A percentile compares a stretch with the other conserved stretches of the same genome.
Conservation (phyloP, 345 rosid genomes). For the Hevea brasiliensis region DNA sequence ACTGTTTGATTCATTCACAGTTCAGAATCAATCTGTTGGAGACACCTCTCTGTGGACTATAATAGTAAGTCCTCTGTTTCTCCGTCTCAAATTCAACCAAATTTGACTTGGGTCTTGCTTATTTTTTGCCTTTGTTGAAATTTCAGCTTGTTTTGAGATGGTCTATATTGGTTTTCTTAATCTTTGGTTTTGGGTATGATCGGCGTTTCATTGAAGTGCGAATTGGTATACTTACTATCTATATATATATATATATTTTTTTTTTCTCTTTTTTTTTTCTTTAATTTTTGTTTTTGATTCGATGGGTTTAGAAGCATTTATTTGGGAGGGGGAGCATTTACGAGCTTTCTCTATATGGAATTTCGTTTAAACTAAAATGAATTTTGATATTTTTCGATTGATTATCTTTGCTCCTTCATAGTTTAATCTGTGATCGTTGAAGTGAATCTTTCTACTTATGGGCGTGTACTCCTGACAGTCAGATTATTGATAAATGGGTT, state of each 20-base stretch:
- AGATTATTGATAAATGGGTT: background rate
- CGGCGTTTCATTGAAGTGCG: constrained; percentile 1
- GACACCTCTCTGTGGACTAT: constrained; percentile 7
- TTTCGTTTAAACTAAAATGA: background rate
- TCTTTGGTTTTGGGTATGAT: background rate
- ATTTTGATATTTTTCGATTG: background rate
- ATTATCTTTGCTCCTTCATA: constrained; percentile 5
- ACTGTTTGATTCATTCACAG: constrained; percentile 14
- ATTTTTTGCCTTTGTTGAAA: background rate
- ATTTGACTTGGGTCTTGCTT: constrained; percentile 10
- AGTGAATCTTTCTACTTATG: background rate
- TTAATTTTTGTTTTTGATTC: background rate
- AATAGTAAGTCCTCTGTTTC: constrained; percentile 24
- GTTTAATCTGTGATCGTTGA: background rate
- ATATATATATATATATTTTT: no score
- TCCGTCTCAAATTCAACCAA: background rate
- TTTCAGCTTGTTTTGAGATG: background rate
- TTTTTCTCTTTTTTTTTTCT: background rate
- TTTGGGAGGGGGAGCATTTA: no score
- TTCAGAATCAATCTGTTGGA: constrained; percentile 16
- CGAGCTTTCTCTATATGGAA: background rate
- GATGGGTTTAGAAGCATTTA: background rate
- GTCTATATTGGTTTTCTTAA: background rate
- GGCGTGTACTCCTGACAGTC: background rate
- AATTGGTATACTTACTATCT: constrained; percentile 1